phyloP scores from a whole-genome alignment of 1,139 yeast genomes.

The Nakaseomyces delphensis region DNA sequence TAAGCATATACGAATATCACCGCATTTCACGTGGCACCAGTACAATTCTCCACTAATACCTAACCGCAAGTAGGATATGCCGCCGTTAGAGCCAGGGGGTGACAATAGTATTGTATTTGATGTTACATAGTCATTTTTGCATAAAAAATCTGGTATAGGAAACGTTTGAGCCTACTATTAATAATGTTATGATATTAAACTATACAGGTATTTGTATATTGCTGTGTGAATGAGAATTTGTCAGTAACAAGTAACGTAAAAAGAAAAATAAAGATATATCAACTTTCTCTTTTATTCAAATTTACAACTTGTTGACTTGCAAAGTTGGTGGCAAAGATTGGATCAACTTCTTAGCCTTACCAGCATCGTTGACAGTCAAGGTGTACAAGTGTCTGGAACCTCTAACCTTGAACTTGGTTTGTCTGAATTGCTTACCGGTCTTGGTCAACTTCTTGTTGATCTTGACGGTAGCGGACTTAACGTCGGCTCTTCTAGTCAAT shows the following conservation, averaged over 20 bases:
- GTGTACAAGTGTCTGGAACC: conserved; percentile 94
- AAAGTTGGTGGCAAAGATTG: conserved; percentile 97
- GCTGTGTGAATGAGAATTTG: not conserved
- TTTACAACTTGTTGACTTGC: conserved; percentile 61
- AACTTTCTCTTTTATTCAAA: not conserved
- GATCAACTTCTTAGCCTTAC: conserved; percentile 96
- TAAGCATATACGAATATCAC: not conserved
- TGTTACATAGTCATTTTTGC: not conserved
- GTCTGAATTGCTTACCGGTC: conserved; percentile 79
- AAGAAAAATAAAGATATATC: not conserved
- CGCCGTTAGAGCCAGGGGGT: too few species aligned
- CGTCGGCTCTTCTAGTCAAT: conserved; percentile 96
- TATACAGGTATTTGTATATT: conserved; percentile 4
- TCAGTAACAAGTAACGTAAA: not conserved
- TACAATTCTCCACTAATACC: too few species aligned
- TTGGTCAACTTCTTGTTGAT: conserved; percentile 79
- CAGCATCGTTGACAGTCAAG: conserved; percentile 89
- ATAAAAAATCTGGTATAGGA: too few species aligned
- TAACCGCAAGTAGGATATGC: too few species aligned
- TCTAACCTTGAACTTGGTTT: conserved; percentile 99
- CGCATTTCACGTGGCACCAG: not conserved
- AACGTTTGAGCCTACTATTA: too few species aligned
- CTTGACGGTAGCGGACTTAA: conserved; percentile 85
- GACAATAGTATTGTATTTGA: too few species aligned
- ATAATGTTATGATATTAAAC: conserved; percentile 1